Evolutionary conservation across 2,329 filamentous ascomycete species (phyloP), one percentile per base, ranked within the genome.

Genomic region (Diaporthe capsici): DNA sequence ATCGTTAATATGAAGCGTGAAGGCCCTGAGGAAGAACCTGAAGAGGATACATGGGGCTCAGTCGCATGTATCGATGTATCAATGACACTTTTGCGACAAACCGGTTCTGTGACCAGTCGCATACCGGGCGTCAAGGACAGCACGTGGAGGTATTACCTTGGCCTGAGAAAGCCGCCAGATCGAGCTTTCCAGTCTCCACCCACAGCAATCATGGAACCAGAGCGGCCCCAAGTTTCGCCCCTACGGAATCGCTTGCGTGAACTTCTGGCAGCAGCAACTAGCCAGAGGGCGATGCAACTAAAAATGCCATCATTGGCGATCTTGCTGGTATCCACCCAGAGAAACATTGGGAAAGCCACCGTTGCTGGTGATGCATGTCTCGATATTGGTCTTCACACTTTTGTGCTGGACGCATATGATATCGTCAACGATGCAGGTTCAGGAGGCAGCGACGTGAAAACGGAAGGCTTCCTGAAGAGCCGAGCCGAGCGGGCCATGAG

Each of bases 311-410:
- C 97, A 0, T 89, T 98, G 22, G 95, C 96, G 1, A 93, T 99
- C 49, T 88, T 99, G 4, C 87, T 99, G 9, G 94, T 94, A 1
- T 98, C 97, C 1, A 97, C 95, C 2, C 97, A 99, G 84, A 92
- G 97, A 60, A 94, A 95, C 76, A 98, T 98, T 79, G 97, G 97
- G 68, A 99, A 99, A 83, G 89, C 94, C n/a, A 94, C 93, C 3
- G 86, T 95, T 31, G 95, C 95, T 0, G 89, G 88, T 1, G 90
- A 91, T 58, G 95, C 96, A 6, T 98, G 95, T 82, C 90, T 94
- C 3, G 96, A 98, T 80, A 93, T 98, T 77, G 97, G 97, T 4
- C 88, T 98, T 22, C 97, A 99, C 82, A 94, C 92, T 0, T 98
- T 98, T 82, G 85, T 91, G 0, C 94, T 99, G 71, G 95, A 98